Base-by-base conservation (phyloP, 129 eudicot species). In the Cynara cardunculus region DNA sequence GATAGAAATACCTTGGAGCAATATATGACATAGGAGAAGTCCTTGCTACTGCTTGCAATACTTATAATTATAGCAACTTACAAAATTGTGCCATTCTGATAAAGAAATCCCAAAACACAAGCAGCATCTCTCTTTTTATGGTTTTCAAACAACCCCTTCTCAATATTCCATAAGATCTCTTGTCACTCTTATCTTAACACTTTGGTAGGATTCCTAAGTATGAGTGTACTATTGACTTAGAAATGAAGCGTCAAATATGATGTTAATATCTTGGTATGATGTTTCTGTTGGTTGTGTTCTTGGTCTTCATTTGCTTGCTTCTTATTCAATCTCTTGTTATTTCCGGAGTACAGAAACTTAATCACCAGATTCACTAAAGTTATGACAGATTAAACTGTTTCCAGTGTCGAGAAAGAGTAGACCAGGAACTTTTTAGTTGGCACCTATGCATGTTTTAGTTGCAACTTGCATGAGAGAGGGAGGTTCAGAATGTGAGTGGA, bases 31-130 rank as follows among this genome's bases (percentile, higher is more conserved):
- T 56, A 56, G 24, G 9, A 65, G 26, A 77, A 61, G 49, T 31
- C 80, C 41, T 31, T 76, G 72, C 26, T 64, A 76, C 72, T 27
- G 71, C 22, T 62, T 76, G 59, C 34, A 62, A 64, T 18, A n/a
- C 65, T 11, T 22, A 32, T 62, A 24, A 37, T 37, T 25, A 77
- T 64, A 32, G 64, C 37, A 34, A 65, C 72, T 66, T 26, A 61
- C 27, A 64, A 19, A 64, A 24, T 24, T 64, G 14, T 64, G 69
- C 28, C 25, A 19, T 64, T 56, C 14, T 13, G 34, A 46, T 25
- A 70, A 70, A 9, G 46, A 70, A 2, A 32, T 30, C 35, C 46
- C 49, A 70, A 31, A 70, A 69, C 41, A 28, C 41, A 69, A 27
- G 10, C 41, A 28, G 12, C 41, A 11, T 16, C 30, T 73, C 14